Conservation (phyloP, 768 basidiomycete genomes). For the Tylopilus felleus region DNA sequence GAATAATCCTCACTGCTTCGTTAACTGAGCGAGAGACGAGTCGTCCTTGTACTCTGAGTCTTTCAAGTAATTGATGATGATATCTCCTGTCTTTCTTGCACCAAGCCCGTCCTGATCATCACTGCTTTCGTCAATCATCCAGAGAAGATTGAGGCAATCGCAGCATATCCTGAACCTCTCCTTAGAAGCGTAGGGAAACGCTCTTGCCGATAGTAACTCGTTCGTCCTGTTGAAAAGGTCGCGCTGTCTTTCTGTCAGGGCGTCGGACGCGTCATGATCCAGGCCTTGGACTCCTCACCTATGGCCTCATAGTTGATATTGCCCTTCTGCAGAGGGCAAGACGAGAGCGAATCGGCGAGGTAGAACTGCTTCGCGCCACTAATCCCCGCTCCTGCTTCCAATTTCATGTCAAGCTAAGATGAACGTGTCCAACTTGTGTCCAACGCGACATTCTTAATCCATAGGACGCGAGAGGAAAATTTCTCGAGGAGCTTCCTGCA, state of each 20-base stretch:
- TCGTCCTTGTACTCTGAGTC: constrained; percentile 40
- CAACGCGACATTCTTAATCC: constrained; percentile 1
- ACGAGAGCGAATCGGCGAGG: constrained; percentile 50
- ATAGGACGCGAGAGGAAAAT: neutral
- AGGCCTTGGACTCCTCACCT: constrained; percentile 38
- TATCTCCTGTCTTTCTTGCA: constrained; percentile 50
- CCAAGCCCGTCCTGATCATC: constrained; percentile 60
- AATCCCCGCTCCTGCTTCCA: neutral
- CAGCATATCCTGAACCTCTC: constrained; percentile 54
- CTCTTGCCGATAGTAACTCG: constrained; percentile 59
- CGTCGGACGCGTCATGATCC: constrained; percentile 51
- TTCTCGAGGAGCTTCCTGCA: neutral
- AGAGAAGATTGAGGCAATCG: constrained; percentile 60
- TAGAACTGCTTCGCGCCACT: constrained; percentile 23
- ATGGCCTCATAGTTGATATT: constrained; percentile 20
- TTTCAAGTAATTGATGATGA: constrained; percentile 41
- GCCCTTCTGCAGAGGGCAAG: constrained; percentile 43
- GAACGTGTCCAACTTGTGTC: neutral
- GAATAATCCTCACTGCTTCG: constrained; percentile 47
- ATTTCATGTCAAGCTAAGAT: constrained; percentile 7
- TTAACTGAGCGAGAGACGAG: constrained; percentile 56
- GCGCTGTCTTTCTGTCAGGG: constrained; percentile 44
- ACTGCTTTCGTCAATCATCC: constrained; percentile 66
- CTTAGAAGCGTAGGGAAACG: constrained; percentile 55
- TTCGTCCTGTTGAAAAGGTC: constrained; percentile 10